Conservation (phyloP, 2,329 filamentous ascomycete genomes). For the Exserohilum turcica region DNA sequence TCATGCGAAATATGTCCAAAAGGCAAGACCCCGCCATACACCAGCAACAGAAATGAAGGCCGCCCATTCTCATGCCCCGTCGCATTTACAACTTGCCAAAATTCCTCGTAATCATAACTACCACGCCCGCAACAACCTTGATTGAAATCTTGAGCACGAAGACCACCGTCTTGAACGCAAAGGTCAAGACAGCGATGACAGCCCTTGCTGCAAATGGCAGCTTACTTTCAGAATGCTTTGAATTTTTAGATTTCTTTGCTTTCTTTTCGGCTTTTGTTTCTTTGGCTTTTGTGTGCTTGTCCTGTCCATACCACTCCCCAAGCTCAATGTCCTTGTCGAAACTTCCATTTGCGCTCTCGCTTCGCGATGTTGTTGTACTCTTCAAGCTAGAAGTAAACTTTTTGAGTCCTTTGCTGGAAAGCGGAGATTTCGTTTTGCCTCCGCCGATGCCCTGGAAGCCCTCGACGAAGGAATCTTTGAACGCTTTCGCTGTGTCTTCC, state of each 20-base stretch:
- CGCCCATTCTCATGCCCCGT: background rate
- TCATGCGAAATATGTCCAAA: background rate
- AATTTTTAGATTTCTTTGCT: slow-evolving; percentile 28
- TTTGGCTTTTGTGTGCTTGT: slow-evolving; percentile 15
- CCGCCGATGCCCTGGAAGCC: slow-evolving; percentile 42
- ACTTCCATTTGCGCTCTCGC: slow-evolving; percentile 22
- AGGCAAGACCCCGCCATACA: background rate
- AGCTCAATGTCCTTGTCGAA: slow-evolving; percentile 48
- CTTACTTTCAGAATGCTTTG: slow-evolving; percentile 40
- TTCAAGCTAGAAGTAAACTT: slow-evolving; percentile 31
- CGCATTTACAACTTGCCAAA: slow-evolving; percentile 41
- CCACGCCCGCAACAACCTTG: slow-evolving; percentile 49
- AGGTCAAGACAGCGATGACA: slow-evolving; percentile 47
- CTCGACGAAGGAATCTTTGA: slow-evolving; percentile 41
- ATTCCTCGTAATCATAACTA: slow-evolving; percentile 47
- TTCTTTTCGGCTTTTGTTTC: slow-evolving; percentile 31
- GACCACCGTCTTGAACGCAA: slow-evolving; percentile 51
- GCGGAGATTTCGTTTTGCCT: slow-evolving; percentile 25
- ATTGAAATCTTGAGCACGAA: slow-evolving; percentile 50
- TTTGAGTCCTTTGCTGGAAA: slow-evolving; percentile 23
- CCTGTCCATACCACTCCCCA: slow-evolving; percentile 46
- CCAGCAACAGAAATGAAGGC: background rate
- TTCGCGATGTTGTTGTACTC: slow-evolving; percentile 21
- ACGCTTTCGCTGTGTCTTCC: slow-evolving; percentile 34
- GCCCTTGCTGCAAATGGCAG: slow-evolving; percentile 48